Percentiles rank a stretch among this genome's conserved stretches.
phyloP scores from a whole-genome alignment of 306 rosid genomes.

The Hylodesmum podocarpum region DNA sequence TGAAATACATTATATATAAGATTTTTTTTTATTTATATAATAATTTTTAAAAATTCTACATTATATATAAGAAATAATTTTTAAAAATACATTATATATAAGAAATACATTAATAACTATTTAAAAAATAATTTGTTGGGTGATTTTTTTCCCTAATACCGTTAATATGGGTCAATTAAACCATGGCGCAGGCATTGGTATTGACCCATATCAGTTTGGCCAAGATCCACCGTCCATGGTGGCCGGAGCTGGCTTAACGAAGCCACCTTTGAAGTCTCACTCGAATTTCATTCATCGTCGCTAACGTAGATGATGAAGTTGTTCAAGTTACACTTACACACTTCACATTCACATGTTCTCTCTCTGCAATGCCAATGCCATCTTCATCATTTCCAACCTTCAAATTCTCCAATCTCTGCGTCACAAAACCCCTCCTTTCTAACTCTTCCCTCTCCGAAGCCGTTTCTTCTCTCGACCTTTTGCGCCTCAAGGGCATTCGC shows the following conservation, averaged over 20 bases:
- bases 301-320: slow-evolving; percentile 34
- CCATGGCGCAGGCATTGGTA: neutral
- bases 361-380: slow-evolving; percentile 63
- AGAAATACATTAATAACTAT: too few species aligned
- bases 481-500: slow-evolving; percentile 66
- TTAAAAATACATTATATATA: too few species aligned
- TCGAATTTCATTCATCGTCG: neutral
- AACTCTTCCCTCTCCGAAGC: slow-evolving; percentile 54
- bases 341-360: slow-evolving; percentile 20
- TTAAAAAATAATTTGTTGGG: too few species aligned
- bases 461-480: slow-evolving; percentile 61
- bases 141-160: too few species aligned
- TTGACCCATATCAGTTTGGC: neutral
- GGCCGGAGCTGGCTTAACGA: slow-evolving; percentile 22
- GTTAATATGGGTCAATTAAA: neutral
- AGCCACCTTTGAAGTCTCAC: neutral
- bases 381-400: slow-evolving; percentile 40
- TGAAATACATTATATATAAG: too few species aligned
- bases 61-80: too few species aligned
- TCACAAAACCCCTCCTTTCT: slow-evolving; percentile 56
- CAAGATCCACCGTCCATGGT: slow-evolving; percentile 34
- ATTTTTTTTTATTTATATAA: too few species aligned
- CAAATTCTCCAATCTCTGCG: slow-evolving; percentile 47
- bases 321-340: neutral
- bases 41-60: too few species aligned